Conservation (phyloP, 2,329 filamentous ascomycete genomes). For the Ceratocystis colombiana region DNA sequence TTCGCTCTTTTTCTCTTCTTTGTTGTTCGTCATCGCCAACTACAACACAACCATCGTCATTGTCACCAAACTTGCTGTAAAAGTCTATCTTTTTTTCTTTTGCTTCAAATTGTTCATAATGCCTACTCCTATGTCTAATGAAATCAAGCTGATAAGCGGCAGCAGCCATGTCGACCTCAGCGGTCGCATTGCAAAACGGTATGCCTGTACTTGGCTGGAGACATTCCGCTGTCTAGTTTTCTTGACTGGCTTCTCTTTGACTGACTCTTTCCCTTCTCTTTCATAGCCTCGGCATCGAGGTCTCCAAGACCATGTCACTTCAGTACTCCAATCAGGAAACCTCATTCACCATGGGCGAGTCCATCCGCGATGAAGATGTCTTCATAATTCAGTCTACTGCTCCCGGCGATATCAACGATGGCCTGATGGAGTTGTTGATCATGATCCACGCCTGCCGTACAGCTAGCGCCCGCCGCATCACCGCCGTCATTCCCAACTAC, state of each 20-base stretch:
- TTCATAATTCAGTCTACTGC: constrained; percentile 94
- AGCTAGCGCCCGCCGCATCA: constrained; percentile 69
- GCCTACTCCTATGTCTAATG: constrained; percentile 39
- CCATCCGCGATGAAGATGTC: constrained; percentile 89
- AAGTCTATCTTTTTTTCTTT: neutral
- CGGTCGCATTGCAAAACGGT: constrained; percentile 39
- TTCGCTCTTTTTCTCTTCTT: neutral
- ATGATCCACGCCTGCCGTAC: constrained; percentile 87
- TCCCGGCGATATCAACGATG: constrained; percentile 94
- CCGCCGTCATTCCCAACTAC: constrained; percentile 90
- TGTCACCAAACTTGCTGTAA: neutral
- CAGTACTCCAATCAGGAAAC: constrained; percentile 84
- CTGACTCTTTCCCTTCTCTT: constrained; percentile 27
- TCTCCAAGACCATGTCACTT: constrained; percentile 68
- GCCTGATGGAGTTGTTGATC: constrained; percentile 94
- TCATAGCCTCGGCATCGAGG: constrained; percentile 60
- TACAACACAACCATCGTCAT: neutral
- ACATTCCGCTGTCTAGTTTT: too few relatives aligned
- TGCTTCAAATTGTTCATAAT: constrained; percentile 9
- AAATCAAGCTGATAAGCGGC: constrained; percentile 44
- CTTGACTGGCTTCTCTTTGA: constrained; percentile 14
- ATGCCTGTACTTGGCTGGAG: constrained; percentile 27
- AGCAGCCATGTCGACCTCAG: constrained; percentile 42
- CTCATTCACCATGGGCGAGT: constrained; percentile 89
- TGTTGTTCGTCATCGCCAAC: neutral